These are phyloP conservation scores for Elsinoe batatas DNA, from an alignment of 2,329 filamentous ascomycete species.

Conservation along the genomic window DNA sequence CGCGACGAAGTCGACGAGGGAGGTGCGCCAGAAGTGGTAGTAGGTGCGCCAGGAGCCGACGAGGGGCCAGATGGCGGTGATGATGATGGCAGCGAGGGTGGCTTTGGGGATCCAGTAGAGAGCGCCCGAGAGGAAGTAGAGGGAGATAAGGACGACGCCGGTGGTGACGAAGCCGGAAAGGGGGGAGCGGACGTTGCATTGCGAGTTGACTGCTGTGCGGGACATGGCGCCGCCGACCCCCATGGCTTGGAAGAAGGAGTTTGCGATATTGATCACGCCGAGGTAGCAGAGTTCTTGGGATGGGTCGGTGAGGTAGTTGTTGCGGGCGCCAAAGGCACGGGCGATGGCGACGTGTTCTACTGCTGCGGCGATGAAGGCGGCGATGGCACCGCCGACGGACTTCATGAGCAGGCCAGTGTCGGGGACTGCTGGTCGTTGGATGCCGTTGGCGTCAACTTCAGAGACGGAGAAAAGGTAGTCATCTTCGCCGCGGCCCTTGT, in stretches of 20 bases:
- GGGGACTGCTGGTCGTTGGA: slow-evolving; percentile 42
- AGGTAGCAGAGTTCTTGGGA: slow-evolving; percentile 57
- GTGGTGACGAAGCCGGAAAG: slow-evolving; percentile 52
- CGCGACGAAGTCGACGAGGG: slow-evolving; percentile 53
- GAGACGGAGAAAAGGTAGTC: slow-evolving; percentile 47
- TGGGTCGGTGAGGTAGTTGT: slow-evolving; percentile 54
- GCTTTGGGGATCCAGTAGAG: slow-evolving; percentile 61
- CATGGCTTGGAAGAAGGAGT: slow-evolving; percentile 56
- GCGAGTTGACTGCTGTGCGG: slow-evolving; percentile 56
- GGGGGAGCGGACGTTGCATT: slow-evolving; percentile 53
- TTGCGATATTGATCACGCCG: slow-evolving; percentile 50
- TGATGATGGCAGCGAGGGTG: slow-evolving; percentile 56
- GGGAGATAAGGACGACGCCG: slow-evolving; percentile 50
- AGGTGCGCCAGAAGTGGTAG: slow-evolving; percentile 55
- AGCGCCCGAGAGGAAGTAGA: slow-evolving; percentile 51
- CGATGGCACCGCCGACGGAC: slow-evolving; percentile 46
- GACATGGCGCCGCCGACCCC: slow-evolving; percentile 59
- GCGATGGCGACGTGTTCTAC: slow-evolving; percentile 57
- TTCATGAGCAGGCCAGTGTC: slow-evolving; percentile 41
- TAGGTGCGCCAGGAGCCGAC: slow-evolving; percentile 50
- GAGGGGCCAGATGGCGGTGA: slow-evolving; percentile 54
- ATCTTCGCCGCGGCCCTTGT: slow-evolving; percentile 36
- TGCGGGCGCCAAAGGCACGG: slow-evolving; percentile 52
- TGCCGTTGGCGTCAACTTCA: slow-evolving; percentile 47
- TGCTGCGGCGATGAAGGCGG: slow-evolving; percentile 51